A percentile compares a stretch with the other conserved stretches of the same genome.
These are phyloP conservation scores for Chytridiales sp. DNA, from an alignment of 371 early-diverging fungal genomes.

Conservation along the genomic window DNA sequence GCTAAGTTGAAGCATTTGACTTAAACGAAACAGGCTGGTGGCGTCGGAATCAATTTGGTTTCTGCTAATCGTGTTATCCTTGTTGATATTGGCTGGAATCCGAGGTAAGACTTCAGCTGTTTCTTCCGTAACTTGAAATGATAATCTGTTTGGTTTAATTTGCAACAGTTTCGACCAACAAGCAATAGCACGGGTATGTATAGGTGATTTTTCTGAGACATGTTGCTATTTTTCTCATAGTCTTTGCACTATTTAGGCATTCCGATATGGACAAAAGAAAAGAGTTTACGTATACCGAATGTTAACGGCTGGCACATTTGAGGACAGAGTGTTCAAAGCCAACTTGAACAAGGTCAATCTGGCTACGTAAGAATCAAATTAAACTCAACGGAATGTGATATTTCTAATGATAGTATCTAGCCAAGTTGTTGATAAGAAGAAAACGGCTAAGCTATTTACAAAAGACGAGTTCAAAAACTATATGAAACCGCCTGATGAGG, in stretches of 20 bases:
- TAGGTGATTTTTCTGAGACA: constrained; percentile 11
- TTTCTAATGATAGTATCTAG: constrained; percentile 18
- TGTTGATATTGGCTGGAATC: constrained; percentile 95
- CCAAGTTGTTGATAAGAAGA: constrained; percentile 58
- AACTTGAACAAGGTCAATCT: constrained; percentile 57
- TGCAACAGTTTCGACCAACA: constrained; percentile 60
- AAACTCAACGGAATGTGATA: background rate
- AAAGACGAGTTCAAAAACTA: constrained; percentile 52
- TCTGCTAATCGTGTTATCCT: constrained; percentile 87
- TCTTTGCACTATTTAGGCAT: constrained; percentile 45
- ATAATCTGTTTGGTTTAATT: background rate
- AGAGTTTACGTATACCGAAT: constrained; percentile 79
- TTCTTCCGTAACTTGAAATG: background rate
- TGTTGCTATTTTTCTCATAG: background rate
- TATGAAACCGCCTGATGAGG: constrained; percentile 43
- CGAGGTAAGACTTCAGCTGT: constrained; percentile 66
- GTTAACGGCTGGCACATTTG: constrained; percentile 56
- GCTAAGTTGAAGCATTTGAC: constrained; percentile 31
- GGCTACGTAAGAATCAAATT: constrained; percentile 48
- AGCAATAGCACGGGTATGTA: constrained; percentile 71
- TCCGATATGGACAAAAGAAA: constrained; percentile 73
- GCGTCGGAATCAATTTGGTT: constrained; percentile 86
- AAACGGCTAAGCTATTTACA: constrained; percentile 38
- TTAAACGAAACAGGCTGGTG: constrained; percentile 56
- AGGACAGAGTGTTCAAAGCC: constrained; percentile 53